phyloP scores from a whole-genome alignment of 345 rosid species.

The Gossypium bickii region DNA sequence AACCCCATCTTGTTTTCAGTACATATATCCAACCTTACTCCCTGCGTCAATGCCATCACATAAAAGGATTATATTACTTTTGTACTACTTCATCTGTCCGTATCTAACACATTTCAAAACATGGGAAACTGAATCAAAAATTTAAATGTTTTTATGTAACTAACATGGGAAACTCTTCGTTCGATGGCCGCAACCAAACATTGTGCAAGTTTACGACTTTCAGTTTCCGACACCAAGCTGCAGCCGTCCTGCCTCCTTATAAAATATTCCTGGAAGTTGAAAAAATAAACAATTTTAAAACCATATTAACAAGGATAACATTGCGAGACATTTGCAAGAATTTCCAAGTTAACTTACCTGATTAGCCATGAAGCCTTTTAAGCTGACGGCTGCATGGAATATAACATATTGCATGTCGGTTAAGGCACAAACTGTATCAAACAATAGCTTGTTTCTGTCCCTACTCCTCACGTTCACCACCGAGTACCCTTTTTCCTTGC shows the following conservation, averaged over 20 bases:
- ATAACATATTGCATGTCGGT: constrained; percentile 78
- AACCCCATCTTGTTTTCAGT: constrained; percentile 52
- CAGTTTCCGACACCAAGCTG: constrained; percentile 48
- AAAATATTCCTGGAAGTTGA: constrained; percentile 60
- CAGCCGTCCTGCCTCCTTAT: constrained; percentile 73
- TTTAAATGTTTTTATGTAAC: neutral
- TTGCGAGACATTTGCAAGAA: too few relatives aligned
- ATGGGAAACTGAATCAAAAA: too few relatives aligned
- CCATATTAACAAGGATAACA: too few relatives aligned
- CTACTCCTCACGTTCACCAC: constrained; percentile 57
- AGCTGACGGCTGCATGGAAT: constrained; percentile 75
- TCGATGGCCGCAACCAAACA: constrained; percentile 74
- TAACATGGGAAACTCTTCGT: constrained; percentile 59
- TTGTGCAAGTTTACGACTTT: constrained; percentile 47
- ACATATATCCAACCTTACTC: constrained; percentile 57
- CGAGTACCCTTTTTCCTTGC: constrained; percentile 71
- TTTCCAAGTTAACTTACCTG: constrained; percentile 34
- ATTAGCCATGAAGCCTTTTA: constrained; percentile 56
- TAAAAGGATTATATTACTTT: neutral
- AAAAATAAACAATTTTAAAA: too few relatives aligned
- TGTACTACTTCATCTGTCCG: too few relatives aligned
- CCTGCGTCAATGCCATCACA: constrained; percentile 31
- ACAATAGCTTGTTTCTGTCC: constrained; percentile 79
- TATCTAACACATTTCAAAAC: too few relatives aligned
- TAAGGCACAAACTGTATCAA: constrained; percentile 72